Percentiles rank a stretch among this genome's conserved stretches.
Evolutionary conservation across 176 grass and related monocot genomes (phyloP).

Genomic region (Saccharum spontaneum): DNA sequence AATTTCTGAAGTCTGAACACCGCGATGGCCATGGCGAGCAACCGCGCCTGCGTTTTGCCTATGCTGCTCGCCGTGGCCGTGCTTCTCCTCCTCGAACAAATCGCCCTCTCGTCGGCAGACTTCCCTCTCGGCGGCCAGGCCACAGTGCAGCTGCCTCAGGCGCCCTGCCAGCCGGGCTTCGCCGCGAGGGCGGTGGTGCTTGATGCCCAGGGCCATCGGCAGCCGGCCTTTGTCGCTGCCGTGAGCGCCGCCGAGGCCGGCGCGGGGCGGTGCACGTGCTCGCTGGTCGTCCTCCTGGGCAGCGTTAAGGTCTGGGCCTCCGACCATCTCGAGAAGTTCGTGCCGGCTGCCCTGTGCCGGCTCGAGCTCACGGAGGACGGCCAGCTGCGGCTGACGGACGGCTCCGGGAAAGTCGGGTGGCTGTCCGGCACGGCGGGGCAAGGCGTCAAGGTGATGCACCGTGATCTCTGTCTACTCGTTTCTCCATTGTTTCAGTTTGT

Average conservation of each 20-base stretch:
- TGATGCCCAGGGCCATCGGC: neutral
- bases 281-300: constrained; percentile 38
- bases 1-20: neutral
- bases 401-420: constrained; percentile 31
- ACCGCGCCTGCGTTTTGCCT: neutral
- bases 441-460: constrained; percentile 37
- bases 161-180: neutral
- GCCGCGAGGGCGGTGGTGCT: constrained; percentile 27
- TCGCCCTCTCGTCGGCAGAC: constrained; percentile 21
- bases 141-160: constrained; percentile 30
- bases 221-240: constrained; percentile 24
- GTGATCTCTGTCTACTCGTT: neutral
- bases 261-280: constrained; percentile 28
- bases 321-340: constrained; percentile 26
- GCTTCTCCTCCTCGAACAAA: constrained; percentile 1
- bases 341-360: constrained; percentile 16
- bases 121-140: constrained; percentile 29
- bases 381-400: constrained; percentile 45
- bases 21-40: neutral
- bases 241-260: constrained; percentile 32
- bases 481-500: neutral
- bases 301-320: constrained; percentile 52
- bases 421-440: constrained; percentile 29
- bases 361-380: constrained; percentile 38
- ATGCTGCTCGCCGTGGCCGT: constrained; percentile 1